Conservation (phyloP, 768 basidiomycete species). For the Collybiopsis confluens region DNA sequence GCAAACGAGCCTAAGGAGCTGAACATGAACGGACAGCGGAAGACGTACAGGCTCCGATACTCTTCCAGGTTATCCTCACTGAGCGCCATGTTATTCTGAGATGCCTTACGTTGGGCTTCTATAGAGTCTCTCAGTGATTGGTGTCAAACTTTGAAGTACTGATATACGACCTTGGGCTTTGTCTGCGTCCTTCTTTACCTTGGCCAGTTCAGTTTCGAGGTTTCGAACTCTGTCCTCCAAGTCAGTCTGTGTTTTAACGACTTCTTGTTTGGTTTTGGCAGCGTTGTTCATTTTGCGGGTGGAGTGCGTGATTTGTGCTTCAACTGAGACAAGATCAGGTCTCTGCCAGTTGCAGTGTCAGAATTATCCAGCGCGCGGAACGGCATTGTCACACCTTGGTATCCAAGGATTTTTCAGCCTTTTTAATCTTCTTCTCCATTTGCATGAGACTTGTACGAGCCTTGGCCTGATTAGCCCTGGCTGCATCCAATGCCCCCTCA, state of each 20-base stretch:
- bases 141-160: background rate
- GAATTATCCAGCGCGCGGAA: background rate
- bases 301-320: slow-evolving; percentile 86
- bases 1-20: background rate
- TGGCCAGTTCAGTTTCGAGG: slow-evolving; percentile 61
- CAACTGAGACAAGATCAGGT: slow-evolving; percentile 78
- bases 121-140: too few species aligned
- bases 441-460: slow-evolving; percentile 71
- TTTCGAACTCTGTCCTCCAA: slow-evolving; percentile 45
- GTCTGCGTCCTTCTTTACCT: slow-evolving; percentile 65
- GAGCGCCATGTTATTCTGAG: slow-evolving; percentile 72
- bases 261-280: slow-evolving; percentile 54
- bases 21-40: background rate
- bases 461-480: slow-evolving; percentile 76
- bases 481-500: slow-evolving; percentile 68
- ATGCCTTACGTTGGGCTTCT: slow-evolving; percentile 75
- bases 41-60: slow-evolving; percentile 72
- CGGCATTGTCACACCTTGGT: slow-evolving; percentile 52
- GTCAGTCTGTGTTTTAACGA: slow-evolving; percentile 48
- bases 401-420: slow-evolving; percentile 85
- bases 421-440: slow-evolving; percentile 85
- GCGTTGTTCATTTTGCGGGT: slow-evolving; percentile 76
- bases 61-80: slow-evolving; percentile 83
- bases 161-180: slow-evolving; percentile 66
- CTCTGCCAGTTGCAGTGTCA: slow-evolving; percentile 41